Evolutionary conservation across 176 grass and related monocot species (phyloP), one percentile per base, ranked within the genome.

Genomic region (Oryza rufipogon): DNA sequence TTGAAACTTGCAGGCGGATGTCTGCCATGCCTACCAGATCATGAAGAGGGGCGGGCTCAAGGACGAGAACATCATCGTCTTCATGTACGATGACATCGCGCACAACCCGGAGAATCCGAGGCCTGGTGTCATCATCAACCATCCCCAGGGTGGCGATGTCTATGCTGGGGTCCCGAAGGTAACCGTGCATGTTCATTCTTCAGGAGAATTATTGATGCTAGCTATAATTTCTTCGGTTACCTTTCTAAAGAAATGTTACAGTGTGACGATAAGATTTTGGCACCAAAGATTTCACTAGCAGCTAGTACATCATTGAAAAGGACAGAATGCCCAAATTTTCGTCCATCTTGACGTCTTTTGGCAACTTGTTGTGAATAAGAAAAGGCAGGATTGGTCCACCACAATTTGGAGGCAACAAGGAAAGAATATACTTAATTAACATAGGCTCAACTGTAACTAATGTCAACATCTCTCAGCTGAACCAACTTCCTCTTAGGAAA

Each of bases 31-130:
- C 47, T 99, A 99, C 86, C 96, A 99, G 86, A 91, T 99, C 73
- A 86, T 99, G 96, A 99, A 96, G 88, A 94, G 92, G 51, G 96
- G 96, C 0, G 96, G 96, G 74, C 80, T 98, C 69, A 98, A 92
- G 80, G 93, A 98, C 42, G 89, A 96, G 77, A 98, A 98, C 67
- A 98, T 98, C 82, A 90, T 96, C 25, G 78, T 98, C 68, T 98
- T 98, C 87, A 98, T 98, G 96, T 98, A 98, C 26, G 91, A 98
- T 16, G 96, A 98, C 70, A 99, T 99, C 76, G 96, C 96, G 10
- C 22, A 94, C 83, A 85, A 68, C 73, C 9, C 15, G 13, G 93
- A 99, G 86, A 99, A 96, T 68, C 96, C 96, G 0, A 92, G 91
- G 73, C 88, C 71, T 1, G 91, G 93, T 47, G 83, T 92, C 66